These are phyloP conservation scores for Sapria himalayana DNA, from an alignment of 345 rosid species.

Conservation along the genomic window DNA sequence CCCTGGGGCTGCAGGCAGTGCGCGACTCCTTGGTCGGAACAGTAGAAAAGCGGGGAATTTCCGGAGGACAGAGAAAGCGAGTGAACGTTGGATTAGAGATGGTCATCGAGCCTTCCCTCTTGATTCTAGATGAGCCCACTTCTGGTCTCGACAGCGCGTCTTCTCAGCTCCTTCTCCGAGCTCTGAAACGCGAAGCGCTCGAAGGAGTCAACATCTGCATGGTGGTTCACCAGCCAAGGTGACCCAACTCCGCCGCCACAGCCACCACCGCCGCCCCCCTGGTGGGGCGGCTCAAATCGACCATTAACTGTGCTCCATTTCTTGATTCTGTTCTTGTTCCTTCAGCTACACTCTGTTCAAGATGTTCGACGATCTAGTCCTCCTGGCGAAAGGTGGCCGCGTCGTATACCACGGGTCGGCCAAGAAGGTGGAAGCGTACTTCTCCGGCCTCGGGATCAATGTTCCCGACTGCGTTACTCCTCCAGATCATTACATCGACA, in stretches of 20 bases:
- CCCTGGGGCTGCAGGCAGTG: conserved; percentile 69
- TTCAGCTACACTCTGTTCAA: conserved; percentile 79
- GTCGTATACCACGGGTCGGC: conserved; percentile 70
- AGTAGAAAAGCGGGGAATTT: conserved; percentile 80
- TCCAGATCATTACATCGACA: conserved; percentile 76
- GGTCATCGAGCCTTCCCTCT: conserved; percentile 94
- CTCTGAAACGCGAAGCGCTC: conserved; percentile 80
- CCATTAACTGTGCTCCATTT: too few species aligned
- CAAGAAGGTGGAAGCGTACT: conserved; percentile 62
- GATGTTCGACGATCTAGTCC: conserved; percentile 69
- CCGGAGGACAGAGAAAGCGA: conserved; percentile 93
- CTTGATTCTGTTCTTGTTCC: too few species aligned
- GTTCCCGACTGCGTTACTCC: conserved; percentile 86
- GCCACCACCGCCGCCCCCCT: too few species aligned
- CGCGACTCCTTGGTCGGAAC: conserved; percentile 83
- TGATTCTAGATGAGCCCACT: conserved; percentile 90
- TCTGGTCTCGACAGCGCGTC: conserved; percentile 98
- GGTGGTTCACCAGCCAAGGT: conserved; percentile 99
- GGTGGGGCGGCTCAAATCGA: too few species aligned
- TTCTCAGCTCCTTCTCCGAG: conserved; percentile 68
- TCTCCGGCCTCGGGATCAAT: conserved; percentile 47
- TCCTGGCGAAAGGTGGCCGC: conserved; percentile 81
- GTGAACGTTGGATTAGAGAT: conserved; percentile 91
- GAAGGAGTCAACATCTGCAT: conserved; percentile 84
- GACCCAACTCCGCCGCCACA: too few species aligned